Evolutionary conservation across 208 protist species (phyloP), one percentile per base, ranked within the genome.

Genomic region (Tritrichomonas foetus): DNA sequence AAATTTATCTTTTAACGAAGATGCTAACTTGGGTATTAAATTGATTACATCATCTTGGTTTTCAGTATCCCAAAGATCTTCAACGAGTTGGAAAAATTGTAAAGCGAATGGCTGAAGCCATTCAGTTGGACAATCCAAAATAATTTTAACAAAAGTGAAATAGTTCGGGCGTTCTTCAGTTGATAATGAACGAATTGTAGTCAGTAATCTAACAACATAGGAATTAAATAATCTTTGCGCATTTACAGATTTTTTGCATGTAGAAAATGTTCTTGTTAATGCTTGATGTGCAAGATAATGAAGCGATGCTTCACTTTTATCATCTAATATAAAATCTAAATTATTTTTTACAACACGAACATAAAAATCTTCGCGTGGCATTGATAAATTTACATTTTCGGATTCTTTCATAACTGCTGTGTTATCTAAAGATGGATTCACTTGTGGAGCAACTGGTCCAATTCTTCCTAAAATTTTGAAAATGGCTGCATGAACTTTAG

Each of bases 401-500:
- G 64, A n/a, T 33, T 69, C 64, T 69, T 69, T 69, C 3, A 8
- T 69, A n/a, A 61, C 16, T 61, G 5, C 53, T 33, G 20, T 16
- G 5, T 53, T 57, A 1, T 53, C 41, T 39, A 39, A 22, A 11
- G 30, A 39, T 57, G 16, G 33, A 20, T 89, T 20, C 20, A 57
- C 47, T 53, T 53, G 41, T 16, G 41, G 78, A 30, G 78, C 20
- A 22, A 89, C 3, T 39, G 39, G 78, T 36, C 78, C 78, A 57
- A 89, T 8, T 30, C 47, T 13, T 20, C 78, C 78, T 36, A 89
- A 50, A 39, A 89, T 27, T n/a, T 53, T 57, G 30, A 89, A 89
- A 39, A 89, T 53, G 9, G n/a, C 41, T 89, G 78, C 53, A 61
- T 89, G 78, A 39, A 89, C 78, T 89, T 89, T 89, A 13, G 8